Evolutionary conservation across 768 basidiomycete species (phyloP), one percentile per base, ranked within the genome.

Genomic region (Daedaleopsis nitida): DNA sequence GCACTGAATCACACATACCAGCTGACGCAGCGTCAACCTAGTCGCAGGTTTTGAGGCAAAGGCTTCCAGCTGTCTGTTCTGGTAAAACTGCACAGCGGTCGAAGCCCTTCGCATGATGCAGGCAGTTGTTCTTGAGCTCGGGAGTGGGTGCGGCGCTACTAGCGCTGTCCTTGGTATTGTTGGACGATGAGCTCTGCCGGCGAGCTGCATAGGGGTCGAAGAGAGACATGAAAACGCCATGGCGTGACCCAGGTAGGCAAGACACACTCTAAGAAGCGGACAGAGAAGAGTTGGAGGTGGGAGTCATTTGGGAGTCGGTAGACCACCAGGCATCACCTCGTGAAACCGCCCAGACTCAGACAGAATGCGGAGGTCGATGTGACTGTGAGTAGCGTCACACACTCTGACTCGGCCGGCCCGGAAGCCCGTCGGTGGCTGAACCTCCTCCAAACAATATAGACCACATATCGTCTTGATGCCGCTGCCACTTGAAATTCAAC

Each of bases 61-160:
- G 1, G 87, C 74, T 67, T 94, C 92, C 52, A 94, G 75, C 58
- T 92, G 91, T 67, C 83, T 83, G 66, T 94, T 94, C 68, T 90
- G 87, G 69, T 94, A 94, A 70, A 94, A 94, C 35, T 76, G 74
- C 9, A 64, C 60, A 2, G 70, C 69, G 17, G 65, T 70, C 19
- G 66, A 67, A 4, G 51, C 21, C 21, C 48, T 13, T 27, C 57
- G 52, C 24, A 10, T 10, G 45, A 7, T 4, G 16, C 32, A 3
- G 5, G 10, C 3, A 34, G 47, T 13, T 24, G 47, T 24, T 7
- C 35, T 39, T 23, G 14, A 37, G 7, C 19, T 45, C 38, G 19
- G 57, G n/a, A 47, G 10, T 1, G 14, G 21, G 24, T 14, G 13
- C 23, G 9, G 21, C 14, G 47, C 13, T 13, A 42, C 13, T 49